phyloP scores from a whole-genome alignment of 2,329 filamentous ascomycete species.

The Xylariomycetidae sp. region DNA sequence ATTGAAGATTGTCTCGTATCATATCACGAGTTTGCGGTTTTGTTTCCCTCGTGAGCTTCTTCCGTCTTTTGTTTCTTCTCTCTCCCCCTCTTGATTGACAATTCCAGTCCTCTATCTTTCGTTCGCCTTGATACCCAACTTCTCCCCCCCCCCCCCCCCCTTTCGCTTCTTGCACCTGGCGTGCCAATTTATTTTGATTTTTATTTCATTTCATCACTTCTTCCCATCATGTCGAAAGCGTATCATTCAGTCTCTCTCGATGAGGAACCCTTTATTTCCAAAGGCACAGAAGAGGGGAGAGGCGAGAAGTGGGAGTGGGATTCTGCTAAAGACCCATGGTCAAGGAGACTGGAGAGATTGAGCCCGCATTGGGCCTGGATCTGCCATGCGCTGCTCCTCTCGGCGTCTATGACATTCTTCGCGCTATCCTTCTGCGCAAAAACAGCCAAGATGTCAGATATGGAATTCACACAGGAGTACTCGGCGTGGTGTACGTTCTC shows the following conservation, averaged over 20 bases:
- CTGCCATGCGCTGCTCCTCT: slow-evolving; percentile 34
- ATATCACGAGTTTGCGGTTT: too few species aligned
- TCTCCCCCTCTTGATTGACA: too few species aligned
- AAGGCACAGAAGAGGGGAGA: slow-evolving; percentile 18
- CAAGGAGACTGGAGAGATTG: slow-evolving; percentile 13
- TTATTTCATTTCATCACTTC: slow-evolving; percentile 5
- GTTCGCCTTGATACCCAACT: too few species aligned
- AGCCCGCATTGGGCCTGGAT: slow-evolving; percentile 35
- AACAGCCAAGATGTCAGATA: slow-evolving; percentile 29
- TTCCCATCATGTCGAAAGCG: background rate
- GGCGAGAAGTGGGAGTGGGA: slow-evolving; percentile 21
- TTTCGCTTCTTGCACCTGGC: slow-evolving; percentile 26
- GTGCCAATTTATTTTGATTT: slow-evolving; percentile 17
- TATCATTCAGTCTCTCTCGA: slow-evolving; percentile 31
- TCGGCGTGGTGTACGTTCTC: slow-evolving; percentile 40
- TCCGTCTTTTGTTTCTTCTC: too few species aligned
- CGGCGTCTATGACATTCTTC: slow-evolving; percentile 35
- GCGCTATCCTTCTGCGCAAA: slow-evolving; percentile 34
- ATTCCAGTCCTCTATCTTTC: too few species aligned
- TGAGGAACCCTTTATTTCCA: slow-evolving; percentile 33
- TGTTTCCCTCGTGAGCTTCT: too few species aligned
- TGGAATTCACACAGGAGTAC: slow-evolving; percentile 32
- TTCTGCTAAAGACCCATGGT: slow-evolving; percentile 9
- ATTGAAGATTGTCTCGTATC: too few species aligned
- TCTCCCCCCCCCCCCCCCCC: too few species aligned